These are phyloP conservation scores for Nannochloropsis salina DNA, from an alignment of 108 stramenopile genomes.

Conservation along the genomic window DNA sequence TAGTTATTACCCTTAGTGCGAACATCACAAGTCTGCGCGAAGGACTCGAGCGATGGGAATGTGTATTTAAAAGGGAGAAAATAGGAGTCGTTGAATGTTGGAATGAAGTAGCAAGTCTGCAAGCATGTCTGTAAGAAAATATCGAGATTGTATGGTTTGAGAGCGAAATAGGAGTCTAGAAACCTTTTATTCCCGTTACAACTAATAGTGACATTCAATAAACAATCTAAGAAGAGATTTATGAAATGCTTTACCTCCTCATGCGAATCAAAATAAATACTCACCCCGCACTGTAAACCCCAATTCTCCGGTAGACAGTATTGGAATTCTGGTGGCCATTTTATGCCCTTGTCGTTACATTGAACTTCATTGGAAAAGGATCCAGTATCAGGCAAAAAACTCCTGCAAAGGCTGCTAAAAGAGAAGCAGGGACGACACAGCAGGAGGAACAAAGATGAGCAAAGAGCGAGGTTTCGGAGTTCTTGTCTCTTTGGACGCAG, in stretches of 20 bases:
- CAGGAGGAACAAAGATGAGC: neutral
- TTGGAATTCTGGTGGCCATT: neutral
- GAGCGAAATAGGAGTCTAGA: neutral
- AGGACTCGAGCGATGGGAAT: neutral
- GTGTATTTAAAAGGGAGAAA: neutral
- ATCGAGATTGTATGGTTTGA: neutral
- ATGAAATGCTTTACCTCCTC: too few relatives aligned
- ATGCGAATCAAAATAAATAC: neutral
- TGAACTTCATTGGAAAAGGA: neutral
- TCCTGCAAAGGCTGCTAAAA: neutral
- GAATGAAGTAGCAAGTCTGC: neutral
- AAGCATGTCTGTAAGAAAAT: neutral
- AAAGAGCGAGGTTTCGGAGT: neutral
- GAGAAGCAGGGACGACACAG: neutral
- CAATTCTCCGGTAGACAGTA: constrained; percentile 4
- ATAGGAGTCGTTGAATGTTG: neutral
- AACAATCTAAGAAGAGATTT: too few relatives aligned
- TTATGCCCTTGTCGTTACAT: neutral
- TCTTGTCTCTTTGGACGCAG: neutral
- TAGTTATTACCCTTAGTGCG: neutral
- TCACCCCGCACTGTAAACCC: constrained; percentile 15
- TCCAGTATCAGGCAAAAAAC: neutral
- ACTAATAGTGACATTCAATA: too few relatives aligned
- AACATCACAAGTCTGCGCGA: neutral
- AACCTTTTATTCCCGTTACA: neutral